Base-by-base conservation (phyloP, 1,139 yeast genomes). In the Yamadazyma diddensiae region DNA sequence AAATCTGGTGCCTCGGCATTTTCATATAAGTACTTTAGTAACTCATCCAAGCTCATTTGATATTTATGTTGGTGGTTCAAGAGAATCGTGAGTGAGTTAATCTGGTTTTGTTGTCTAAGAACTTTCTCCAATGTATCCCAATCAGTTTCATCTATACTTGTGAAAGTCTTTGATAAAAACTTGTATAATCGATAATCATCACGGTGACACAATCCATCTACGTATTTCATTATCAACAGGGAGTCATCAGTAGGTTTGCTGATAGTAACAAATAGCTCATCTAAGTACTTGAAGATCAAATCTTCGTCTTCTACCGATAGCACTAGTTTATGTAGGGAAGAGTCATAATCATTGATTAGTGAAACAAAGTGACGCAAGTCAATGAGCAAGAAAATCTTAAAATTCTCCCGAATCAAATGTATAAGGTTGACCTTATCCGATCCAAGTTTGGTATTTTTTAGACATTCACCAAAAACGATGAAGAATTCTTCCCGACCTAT, bases 381-480 rank as follows among this genome's bases (percentile, higher is more conserved):
- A 10, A 53, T 51, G 1, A 43, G 49, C 1, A 70, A 51, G 27
- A 76, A 53, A 2, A 47, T 42, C 3, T 42, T 52, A 44, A 77
- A 75, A 35, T 75, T 58, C 0, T 47, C 42, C 25, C 47, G 46
- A 7, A 77, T 46, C 9, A 70, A 61, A 5, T 49, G 37, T 5
- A 62, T 50, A 24, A 77, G 44, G 15, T 59, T 57, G 1, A 47
- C 19, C 31, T 60, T 52, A 26, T 74, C 76, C 2, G 50, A 38
- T 0, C 57, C 46, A 24, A 49, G 47, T 18, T 47, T 48, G 0
- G 66, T 52, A 17, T 56, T 47, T 21, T 47, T 42, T 41, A 71
- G 65, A 24, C 77, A 66, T 25, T 61, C 61, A 24, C 59, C 64
- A 13, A 78, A 47, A 14, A 74, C 23, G 24, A 16, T 25, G 13